phyloP scores from a whole-genome alignment of 1,139 yeast genomes.

The Magnusiomyces magnusii region DNA sequence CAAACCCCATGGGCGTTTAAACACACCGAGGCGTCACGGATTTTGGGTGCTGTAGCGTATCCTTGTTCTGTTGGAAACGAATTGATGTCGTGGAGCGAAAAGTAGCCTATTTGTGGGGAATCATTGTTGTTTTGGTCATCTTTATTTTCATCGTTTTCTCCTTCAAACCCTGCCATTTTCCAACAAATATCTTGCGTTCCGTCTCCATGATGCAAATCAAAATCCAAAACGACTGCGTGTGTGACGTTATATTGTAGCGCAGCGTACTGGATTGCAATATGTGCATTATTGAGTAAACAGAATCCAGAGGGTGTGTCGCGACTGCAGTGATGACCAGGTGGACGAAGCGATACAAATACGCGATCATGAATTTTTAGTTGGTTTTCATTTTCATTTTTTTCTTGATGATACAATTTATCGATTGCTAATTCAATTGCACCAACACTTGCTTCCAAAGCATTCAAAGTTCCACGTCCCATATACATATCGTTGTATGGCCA shows the following conservation, averaged over 20 bases:
- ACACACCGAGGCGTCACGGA: slow-evolving; percentile 75
- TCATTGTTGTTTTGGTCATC: slow-evolving; percentile 2
- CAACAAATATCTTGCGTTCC: slow-evolving; percentile 86
- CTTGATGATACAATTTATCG: slow-evolving; percentile 51
- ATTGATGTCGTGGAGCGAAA: slow-evolving; percentile 77
- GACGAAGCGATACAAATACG: slow-evolving; percentile 66
- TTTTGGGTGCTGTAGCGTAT: slow-evolving; percentile 62
- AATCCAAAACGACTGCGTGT: slow-evolving; percentile 76
- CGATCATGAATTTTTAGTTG: slow-evolving; percentile 37
- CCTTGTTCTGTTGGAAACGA: slow-evolving; percentile 82
- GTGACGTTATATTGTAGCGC: slow-evolving; percentile 55
- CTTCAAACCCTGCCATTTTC: slow-evolving; percentile 64
- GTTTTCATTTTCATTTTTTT: no score
- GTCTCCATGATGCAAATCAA: slow-evolving; percentile 89
- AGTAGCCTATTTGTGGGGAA: slow-evolving; percentile 52
- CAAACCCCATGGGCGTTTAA: slow-evolving; percentile 60
- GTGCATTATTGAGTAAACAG: slow-evolving; percentile 75
- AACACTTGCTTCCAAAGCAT: slow-evolving; percentile 70
- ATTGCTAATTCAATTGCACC: slow-evolving; percentile 73
- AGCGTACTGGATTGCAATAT: slow-evolving; percentile 77
- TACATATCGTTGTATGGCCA: slow-evolving; percentile 88
- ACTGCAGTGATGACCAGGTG: slow-evolving; percentile 91
- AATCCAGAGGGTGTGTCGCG: slow-evolving; percentile 83
- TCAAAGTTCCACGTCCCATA: slow-evolving; percentile 56
- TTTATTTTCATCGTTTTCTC: slow-evolving; percentile 29